Evolutionary conservation across 176 grass and related monocot species (phyloP).

Genomic region (Oryza rufipogon): DNA sequence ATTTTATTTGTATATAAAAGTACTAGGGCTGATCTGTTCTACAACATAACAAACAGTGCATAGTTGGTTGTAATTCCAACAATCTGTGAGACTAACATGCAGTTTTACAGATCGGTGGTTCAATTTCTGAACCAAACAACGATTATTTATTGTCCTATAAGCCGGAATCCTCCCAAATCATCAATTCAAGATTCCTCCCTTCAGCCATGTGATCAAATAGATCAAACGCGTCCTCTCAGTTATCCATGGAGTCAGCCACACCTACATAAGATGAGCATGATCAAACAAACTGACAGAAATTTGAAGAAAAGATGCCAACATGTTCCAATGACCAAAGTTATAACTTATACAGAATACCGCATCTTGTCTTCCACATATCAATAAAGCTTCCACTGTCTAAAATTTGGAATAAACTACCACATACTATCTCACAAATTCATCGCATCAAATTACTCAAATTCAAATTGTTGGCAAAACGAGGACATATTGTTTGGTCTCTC

Average conservation of each 20-base stretch:
- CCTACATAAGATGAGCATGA: neutral
- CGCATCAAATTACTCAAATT: neutral
- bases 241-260: neutral
- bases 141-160: neutral
- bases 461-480: neutral
- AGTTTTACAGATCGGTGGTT: neutral
- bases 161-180: neutral
- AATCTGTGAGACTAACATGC: too few relatives aligned
- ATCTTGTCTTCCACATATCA: neutral
- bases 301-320: neutral
- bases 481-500: neutral
- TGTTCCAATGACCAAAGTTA: neutral
- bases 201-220: neutral
- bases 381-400: neutral
- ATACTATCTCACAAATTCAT: neutral
- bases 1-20: too few relatives aligned
- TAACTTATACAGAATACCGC: neutral
- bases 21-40: too few relatives aligned
- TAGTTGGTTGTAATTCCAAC: too few relatives aligned
- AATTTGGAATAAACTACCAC: neutral
- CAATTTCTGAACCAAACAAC: neutral
- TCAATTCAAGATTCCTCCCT: neutral
- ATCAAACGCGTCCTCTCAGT: neutral
- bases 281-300: neutral
- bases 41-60: neutral